These are phyloP conservation scores for Fulvia fulva DNA, from an alignment of 2,329 filamentous ascomycete genomes.

Conservation along the genomic window DNA sequence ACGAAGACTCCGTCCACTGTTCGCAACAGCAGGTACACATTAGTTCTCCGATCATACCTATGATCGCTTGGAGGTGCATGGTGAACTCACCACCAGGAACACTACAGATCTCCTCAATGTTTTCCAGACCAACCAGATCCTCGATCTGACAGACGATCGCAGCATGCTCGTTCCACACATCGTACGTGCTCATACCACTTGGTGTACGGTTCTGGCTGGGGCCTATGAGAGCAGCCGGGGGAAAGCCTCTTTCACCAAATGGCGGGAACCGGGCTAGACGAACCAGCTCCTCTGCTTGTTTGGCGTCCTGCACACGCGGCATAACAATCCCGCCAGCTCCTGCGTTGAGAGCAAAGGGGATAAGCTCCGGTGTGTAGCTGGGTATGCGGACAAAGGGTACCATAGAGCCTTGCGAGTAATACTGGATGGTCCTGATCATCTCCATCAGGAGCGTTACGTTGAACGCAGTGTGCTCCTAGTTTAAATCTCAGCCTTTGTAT, in stretches of 20 bases:
- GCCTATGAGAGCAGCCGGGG: slow-evolving; percentile 3
- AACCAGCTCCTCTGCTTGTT: slow-evolving; percentile 3
- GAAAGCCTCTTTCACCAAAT: slow-evolving; percentile 3
- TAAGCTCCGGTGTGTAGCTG: slow-evolving; percentile 1
- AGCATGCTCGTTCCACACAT: slow-evolving; percentile 7
- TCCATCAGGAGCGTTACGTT: slow-evolving; percentile 3
- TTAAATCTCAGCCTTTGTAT: too few relatives aligned
- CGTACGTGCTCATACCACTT: neutral
- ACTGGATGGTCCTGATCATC: slow-evolving; percentile 9
- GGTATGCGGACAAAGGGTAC: slow-evolving; percentile 7
- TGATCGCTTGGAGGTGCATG: neutral
- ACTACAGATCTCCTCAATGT: slow-evolving; percentile 7
- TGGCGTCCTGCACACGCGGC: slow-evolving; percentile 5
- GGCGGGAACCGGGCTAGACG: slow-evolving; percentile 1
- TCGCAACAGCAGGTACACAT: too few relatives aligned
- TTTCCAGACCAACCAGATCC: slow-evolving; percentile 6
- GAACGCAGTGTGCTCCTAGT: slow-evolving; percentile 3
- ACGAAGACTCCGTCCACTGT: slow-evolving; percentile 8
- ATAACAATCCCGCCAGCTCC: slow-evolving; percentile 7
- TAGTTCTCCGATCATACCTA: neutral
- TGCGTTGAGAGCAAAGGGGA: slow-evolving; percentile 3
- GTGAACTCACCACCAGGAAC: slow-evolving; percentile 3
- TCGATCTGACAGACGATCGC: slow-evolving; percentile 8
- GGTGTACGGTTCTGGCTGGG: neutral
- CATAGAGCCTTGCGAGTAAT: slow-evolving; percentile 6